Evolutionary conservation across 2,329 filamentous ascomycete species (phyloP), one percentile per base, ranked within the genome.

Genomic region (Colletotrichum sp.): DNA sequence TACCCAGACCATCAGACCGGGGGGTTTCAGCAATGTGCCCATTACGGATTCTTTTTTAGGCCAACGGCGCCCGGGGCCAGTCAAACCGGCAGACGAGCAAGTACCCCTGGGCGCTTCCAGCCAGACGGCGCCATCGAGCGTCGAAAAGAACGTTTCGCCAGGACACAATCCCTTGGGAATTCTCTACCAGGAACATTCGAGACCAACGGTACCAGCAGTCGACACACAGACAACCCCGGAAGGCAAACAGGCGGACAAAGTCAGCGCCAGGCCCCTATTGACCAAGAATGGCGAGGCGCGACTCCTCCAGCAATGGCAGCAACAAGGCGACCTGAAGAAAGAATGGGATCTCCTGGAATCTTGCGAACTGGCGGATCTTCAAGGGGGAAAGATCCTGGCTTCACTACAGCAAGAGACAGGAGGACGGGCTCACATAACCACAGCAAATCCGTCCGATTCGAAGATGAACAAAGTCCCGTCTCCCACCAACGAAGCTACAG

Each of bases 401-500:
- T 36, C 12, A 26, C 16, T 34, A 32, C 52, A 30, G 26, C 13
- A 43, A n/a, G 28, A 21, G 15, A 18, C 52, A 32, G 52, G 2
- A 68, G 48, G n/a, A 60, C 62, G 26, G 26, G 56, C 16, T 70
- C 58, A 13, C 69, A 56, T 15, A 21, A 13, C 30, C 26, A 21
- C 10, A 36, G 38, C 5, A 64, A 58, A 65, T 67, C 65, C 21
- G 43, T 64, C 5, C 69, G 58, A 38, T 48, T 48, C 34, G 71
- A 67, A 34, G 15, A 61, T 18, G n/a, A 48, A 64, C 28, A 34
- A 61, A 32, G 60, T 38, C 32, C 26, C 21, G 34, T 34, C 9
- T 38, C 52, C 16, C 52, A 30, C 12, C 21, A 58, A 26, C 77
- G 77, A 38, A 83, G 80, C 78, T 83, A 83, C 79, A 85, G 83